Evolutionary conservation across 306 rosid species (phyloP).

Genomic region (Canavalia gladiata): DNA sequence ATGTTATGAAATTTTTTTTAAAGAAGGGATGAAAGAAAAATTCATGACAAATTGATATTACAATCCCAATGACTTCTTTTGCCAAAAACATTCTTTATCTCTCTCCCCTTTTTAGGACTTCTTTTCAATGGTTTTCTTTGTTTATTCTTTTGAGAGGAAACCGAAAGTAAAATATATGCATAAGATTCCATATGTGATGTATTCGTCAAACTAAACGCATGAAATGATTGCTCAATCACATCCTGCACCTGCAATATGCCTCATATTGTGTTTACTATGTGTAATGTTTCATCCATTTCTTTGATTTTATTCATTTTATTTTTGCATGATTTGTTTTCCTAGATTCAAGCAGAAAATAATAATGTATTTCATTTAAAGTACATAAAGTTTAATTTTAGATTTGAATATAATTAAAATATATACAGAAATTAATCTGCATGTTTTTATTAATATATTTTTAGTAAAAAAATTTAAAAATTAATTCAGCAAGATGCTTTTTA

Average conservation of each 20-base stretch:
- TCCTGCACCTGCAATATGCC: not conserved
- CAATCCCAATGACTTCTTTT: constrained; percentile 15
- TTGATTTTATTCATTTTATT: not conserved
- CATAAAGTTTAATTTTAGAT: no score
- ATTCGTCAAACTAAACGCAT: constrained; percentile 1
- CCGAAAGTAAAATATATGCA: constrained; percentile 31
- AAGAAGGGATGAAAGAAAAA: not conserved
- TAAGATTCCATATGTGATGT: constrained; percentile 30
- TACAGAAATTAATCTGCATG: no score
- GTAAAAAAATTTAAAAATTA: no score
- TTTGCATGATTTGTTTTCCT: not conserved
- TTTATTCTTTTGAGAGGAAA: not conserved
- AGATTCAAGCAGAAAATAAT: not conserved
- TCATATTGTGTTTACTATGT: not conserved
- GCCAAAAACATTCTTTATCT: constrained; percentile 12
- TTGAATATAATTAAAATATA: no score
- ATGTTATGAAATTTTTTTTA: no score
- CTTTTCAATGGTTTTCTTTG: not conserved
- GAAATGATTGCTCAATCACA: constrained; percentile 26
- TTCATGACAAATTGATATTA: not conserved
- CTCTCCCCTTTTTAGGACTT: constrained; percentile 1
- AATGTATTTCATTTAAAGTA: not conserved
- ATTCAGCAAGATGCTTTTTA: no score
- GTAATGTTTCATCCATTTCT: not conserved
- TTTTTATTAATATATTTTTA: no score